A percentile compares a stretch with the other conserved stretches of the same genome.
These are phyloP conservation scores for Penicillium lagena DNA, from an alignment of 495 filamentous ascomycete genomes.

Conservation along the genomic window DNA sequence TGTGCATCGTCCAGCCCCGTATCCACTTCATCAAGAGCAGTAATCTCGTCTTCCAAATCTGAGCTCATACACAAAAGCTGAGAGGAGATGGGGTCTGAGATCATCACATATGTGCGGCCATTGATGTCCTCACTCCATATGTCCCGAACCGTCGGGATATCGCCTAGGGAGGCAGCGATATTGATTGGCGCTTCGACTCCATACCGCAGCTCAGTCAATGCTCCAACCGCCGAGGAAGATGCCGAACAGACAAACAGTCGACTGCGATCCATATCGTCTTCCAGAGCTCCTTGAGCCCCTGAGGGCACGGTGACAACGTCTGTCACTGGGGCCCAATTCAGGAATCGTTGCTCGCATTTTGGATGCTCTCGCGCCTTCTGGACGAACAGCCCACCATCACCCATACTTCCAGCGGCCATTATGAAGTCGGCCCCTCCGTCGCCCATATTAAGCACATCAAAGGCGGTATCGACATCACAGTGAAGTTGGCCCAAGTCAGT, in stretches of 20 bases:
- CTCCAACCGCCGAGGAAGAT: constrained; percentile 43
- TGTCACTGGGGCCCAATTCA: constrained; percentile 78
- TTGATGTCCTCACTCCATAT: constrained; percentile 44
- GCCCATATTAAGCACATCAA: constrained; percentile 42
- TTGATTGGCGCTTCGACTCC: constrained; percentile 64
- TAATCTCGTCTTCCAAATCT: constrained; percentile 28
- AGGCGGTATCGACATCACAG: constrained; percentile 40
- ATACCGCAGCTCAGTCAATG: constrained; percentile 63
- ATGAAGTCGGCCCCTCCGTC: constrained; percentile 63
- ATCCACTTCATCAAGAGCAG: constrained; percentile 31
- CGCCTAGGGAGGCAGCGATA: constrained; percentile 42
- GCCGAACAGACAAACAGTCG: constrained; percentile 36
- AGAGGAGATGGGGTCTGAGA: constrained; percentile 35
- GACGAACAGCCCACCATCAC: constrained; percentile 72
- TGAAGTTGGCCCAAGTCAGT: constrained; percentile 33
- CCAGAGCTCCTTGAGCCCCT: constrained; percentile 9
- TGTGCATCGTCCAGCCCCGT: constrained; percentile 45
- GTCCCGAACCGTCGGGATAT: constrained; percentile 24
- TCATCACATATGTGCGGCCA: constrained; percentile 29
- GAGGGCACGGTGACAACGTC: constrained; percentile 55
- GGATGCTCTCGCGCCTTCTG: constrained; percentile 49
- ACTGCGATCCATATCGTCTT: constrained; percentile 17
- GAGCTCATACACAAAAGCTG: constrained; percentile 27
- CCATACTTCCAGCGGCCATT: constrained; percentile 71
- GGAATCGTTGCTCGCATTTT: constrained; percentile 51